Conservation (phyloP, 2,329 filamentous ascomycete species). For the Phyllosticta capitalensis region DNA sequence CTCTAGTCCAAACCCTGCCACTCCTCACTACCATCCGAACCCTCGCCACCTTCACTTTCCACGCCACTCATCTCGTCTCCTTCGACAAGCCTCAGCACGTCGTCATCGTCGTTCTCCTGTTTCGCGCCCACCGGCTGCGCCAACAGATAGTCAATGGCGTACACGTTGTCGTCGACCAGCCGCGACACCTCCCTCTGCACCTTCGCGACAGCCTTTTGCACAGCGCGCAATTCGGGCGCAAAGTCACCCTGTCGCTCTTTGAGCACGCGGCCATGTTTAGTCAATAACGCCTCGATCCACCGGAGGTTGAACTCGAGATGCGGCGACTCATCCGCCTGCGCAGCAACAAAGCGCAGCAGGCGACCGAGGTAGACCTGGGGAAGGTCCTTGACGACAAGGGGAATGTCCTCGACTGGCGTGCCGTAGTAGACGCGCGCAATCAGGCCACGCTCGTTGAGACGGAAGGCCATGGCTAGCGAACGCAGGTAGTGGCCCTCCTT, state of each 20-base stretch:
- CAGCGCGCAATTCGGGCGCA: slow-evolving; percentile 73
- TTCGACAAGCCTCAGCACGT: neutral
- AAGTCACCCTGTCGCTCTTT: slow-evolving; percentile 70
- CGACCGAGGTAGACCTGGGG: slow-evolving; percentile 80
- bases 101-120: slow-evolving; percentile 12
- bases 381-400: slow-evolving; percentile 66
- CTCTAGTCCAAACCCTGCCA: slow-evolving; percentile 8
- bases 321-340: slow-evolving; percentile 79
- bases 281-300: slow-evolving; percentile 78
- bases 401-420: slow-evolving; percentile 65
- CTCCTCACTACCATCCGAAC: neutral
- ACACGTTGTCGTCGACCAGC: slow-evolving; percentile 78
- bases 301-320: slow-evolving; percentile 91
- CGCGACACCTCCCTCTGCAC: slow-evolving; percentile 76
- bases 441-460: slow-evolving; percentile 76
- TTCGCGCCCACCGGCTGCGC: slow-evolving; percentile 34
- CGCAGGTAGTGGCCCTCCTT: slow-evolving; percentile 76
- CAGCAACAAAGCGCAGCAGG: slow-evolving; percentile 76
- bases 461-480: slow-evolving; percentile 93
- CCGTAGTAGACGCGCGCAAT: slow-evolving; percentile 79
- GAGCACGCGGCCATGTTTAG: slow-evolving; percentile 76
- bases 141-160: slow-evolving; percentile 77
- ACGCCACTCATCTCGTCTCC: slow-evolving; percentile 3
- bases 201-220: slow-evolving; percentile 68
- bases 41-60: neutral